Evolutionary conservation across 495 filamentous ascomycete species (phyloP), one percentile per base, ranked within the genome.

Genomic region (Aspergillus affinis): DNA sequence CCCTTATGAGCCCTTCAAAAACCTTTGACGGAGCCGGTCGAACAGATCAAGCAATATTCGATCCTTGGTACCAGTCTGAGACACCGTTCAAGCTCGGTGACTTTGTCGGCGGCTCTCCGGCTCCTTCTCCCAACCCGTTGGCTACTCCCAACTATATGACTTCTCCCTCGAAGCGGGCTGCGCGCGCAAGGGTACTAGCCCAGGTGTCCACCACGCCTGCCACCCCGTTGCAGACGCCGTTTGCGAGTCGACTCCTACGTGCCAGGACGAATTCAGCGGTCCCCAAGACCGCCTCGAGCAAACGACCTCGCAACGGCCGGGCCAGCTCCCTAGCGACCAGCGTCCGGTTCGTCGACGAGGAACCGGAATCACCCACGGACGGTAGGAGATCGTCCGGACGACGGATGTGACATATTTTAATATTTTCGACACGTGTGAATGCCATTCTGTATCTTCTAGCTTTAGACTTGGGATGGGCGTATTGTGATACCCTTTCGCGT

Each of bases 141-240:
- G 67, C 69, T n/a, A 79, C 77, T 15, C 83, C 84, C 18, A 84
- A 72, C 48, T 83, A 81, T 65, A 61, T 85, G 54, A 78, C 70
- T 47, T 86, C 84, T 7, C 84, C 84, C 30, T 85, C 84, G 6
- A 86, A 81, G 67, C 73, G 81, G 65, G 78, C 80, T 27, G 80
- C 82, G 32, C 72, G 81, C 29, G 81, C 81, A 13, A 81, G 74
- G 63, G 76, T 75, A 19, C 64, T 85, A 45, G 79, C 79, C 13
- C 76, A 78, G 63, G 65, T 76, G 36, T 81, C 81, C 6, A 82
- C 80, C n/a, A 84, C 82, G 26, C 81, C 81, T 21, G 74, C 76
- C 30, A 81, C 77, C 27, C 75, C 71, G 20, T 57, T 76, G 13
- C 76, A 74, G 49, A 82, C 75, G 46, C 78, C 78, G 17, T 80